Evolutionary conservation across 2,329 filamentous ascomycete species (phyloP), one percentile per base, ranked within the genome.

Genomic region (Penicillium sp.): DNA sequence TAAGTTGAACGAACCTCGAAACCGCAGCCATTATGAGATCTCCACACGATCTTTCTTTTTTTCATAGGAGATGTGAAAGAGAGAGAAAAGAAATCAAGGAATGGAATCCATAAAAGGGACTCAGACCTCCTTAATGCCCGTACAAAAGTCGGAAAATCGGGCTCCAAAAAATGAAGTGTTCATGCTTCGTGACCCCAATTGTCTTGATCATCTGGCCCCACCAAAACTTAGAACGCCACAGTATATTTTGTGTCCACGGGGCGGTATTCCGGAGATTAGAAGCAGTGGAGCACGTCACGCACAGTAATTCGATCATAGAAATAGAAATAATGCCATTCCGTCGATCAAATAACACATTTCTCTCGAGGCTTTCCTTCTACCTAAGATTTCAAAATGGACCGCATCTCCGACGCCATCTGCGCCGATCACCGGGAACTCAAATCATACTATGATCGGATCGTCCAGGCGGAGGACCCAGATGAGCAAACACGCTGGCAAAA

Each of bases 401-500:
- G 65, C 25, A 66, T 74, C 50, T 72, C 72, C 25, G 75, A 79
- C 23, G 65, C 67, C 4, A 78, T 81, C 60, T 73, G 69, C 45
- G 60, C 69, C 26, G 79, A 81, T 61, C 78, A 81, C 54, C 68
- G 68, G 14, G 68, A 77, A 37, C 64, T 81, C 25, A 71, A 77
- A 54, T 59, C 71, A 3, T 78, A 75, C 61, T 81, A 81, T 65
- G 68, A 78, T 19, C 74, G 75, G 16, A 72, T 83, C 35, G 60
- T 78, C 56, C 72, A 74, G 42, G 69, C 77, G 5, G 66, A 63
- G 16, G 75, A 81, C 50, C 62, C 65, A 31, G 80, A 81, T 31
- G 72, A 78, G 26, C 74, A 78, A 53, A 72, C 70, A 6, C 74
- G 77, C 13, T 82, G 73, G 57, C 77, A 80, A 55, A 83, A 84